Base-by-base conservation (phyloP, 495 filamentous ascomycete genomes). In the Monascus purpureus region DNA sequence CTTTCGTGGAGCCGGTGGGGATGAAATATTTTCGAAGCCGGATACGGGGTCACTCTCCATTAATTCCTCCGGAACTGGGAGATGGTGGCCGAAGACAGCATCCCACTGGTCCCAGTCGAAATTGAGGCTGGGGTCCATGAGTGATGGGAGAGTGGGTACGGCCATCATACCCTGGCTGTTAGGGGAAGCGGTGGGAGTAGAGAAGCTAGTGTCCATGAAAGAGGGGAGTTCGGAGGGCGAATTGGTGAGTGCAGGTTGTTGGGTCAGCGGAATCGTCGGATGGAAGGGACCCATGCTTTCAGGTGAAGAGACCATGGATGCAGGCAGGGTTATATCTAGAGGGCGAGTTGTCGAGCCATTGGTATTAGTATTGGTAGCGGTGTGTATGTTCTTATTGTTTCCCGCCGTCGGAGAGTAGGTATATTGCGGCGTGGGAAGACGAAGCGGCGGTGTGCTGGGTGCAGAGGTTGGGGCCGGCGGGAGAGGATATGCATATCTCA, bases 101-200 rank as follows among this genome's bases (percentile, higher is more conserved):
- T 66, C 61, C 61, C 61, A 66, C 42, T 66, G 61, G 30, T 66
- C 61, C 61, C 61, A 66, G 31, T 66, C 61, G 35, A 66, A 66
- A 9, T 22, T 22, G 5, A 9, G 4, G 20, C 9, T 63, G 3
- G 61, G 55, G 14, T 63, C 61, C 13, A 61, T 42, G 59, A 63
- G 60, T 4, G 55, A 61, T 0, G 61, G 58, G 1, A 57, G 61
- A 12, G 59, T 61, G 29, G 59, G 47, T 22, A 49, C 47, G 9
- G 35, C 38, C 24, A 43, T 43, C 13, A 15, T 20, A 18, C 33
- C 28, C 16, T 32, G 30, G 8, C 6, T 17, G 13, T 8, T 25
- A 4, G 17, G 29, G 4, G 29, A 20, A 40, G 32, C 0, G 41
- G 35, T 2, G 32, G 24, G 27, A 43, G 27, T 43, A 1, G 49